These are phyloP conservation scores for Periconia sp. DNA, from an alignment of 2,329 filamentous ascomycete genomes.

Conservation along the genomic window DNA sequence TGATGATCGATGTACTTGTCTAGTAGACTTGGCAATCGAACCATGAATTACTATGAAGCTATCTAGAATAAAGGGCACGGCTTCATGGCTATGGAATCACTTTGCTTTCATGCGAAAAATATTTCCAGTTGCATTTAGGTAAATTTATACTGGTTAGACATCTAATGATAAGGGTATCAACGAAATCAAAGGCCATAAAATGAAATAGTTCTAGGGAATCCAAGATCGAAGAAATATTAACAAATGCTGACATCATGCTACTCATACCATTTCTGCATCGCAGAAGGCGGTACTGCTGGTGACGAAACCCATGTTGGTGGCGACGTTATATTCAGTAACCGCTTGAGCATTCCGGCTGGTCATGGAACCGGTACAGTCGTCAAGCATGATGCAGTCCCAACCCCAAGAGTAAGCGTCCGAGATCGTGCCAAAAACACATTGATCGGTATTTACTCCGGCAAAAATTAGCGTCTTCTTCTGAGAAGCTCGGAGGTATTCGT, in stretches of 20 bases:
- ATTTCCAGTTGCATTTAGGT: no score
- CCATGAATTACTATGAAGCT: no score
- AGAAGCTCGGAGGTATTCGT: slow-evolving; percentile 48
- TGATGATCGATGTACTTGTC: slow-evolving; percentile 18
- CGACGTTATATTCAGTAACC: slow-evolving; percentile 49
- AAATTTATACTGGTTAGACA: no score
- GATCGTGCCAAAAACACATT: slow-evolving; percentile 50
- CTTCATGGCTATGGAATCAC: no score
- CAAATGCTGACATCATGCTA: neutral
- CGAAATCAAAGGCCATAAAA: neutral
- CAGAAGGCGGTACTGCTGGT: slow-evolving; percentile 44
- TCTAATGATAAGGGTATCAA: neutral
- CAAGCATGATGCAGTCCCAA: slow-evolving; percentile 50
- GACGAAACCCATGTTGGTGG: slow-evolving; percentile 52
- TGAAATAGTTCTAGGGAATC: neutral
- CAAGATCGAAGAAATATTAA: neutral
- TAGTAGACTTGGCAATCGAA: no score
- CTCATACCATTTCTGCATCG: slow-evolving; percentile 19
- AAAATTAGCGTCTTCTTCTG: slow-evolving; percentile 51
- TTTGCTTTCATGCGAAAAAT: no score
- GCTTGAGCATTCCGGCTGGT: slow-evolving; percentile 47
- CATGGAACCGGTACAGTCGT: slow-evolving; percentile 52
- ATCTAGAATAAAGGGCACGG: no score
- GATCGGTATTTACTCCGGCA: slow-evolving; percentile 52
- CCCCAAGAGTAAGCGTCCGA: slow-evolving; percentile 50